A percentile compares a stretch with the other conserved stretches of the same genome.
These are phyloP conservation scores for Alopecurus myosuroides DNA, from an alignment of 176 grass and related monocot species.

Conservation along the genomic window DNA sequence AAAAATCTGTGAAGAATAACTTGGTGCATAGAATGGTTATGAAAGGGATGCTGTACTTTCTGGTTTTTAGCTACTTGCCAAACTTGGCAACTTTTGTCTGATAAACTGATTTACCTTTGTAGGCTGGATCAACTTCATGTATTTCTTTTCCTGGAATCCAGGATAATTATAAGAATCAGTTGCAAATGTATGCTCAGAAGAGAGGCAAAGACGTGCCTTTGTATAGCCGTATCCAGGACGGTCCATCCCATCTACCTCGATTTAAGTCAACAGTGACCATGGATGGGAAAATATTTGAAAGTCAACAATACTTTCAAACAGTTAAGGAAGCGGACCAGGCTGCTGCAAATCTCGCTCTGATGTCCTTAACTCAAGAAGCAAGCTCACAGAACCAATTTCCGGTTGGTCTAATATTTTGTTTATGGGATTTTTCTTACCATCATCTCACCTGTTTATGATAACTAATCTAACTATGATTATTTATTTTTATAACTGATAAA, in stretches of 20 bases:
- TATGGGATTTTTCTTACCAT: slow-evolving; percentile 3
- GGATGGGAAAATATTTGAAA: slow-evolving; percentile 67
- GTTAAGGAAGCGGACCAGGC: slow-evolving; percentile 57
- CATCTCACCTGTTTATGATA: neutral
- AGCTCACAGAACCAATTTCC: slow-evolving; percentile 20
- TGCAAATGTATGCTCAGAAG: slow-evolving; percentile 73
- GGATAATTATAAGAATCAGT: slow-evolving; percentile 49
- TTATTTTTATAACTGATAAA: neutral
- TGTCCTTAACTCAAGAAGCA: slow-evolving; percentile 54
- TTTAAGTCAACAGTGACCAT: slow-evolving; percentile 73
- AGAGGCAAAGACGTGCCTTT: slow-evolving; percentile 39
- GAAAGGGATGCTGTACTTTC: slow-evolving; percentile 1
- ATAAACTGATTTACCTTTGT: slow-evolving; percentile 21
- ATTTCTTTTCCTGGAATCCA: slow-evolving; percentile 32
- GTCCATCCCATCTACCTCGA: slow-evolving; percentile 24
- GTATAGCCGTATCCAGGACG: slow-evolving; percentile 31
- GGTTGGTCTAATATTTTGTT: slow-evolving; percentile 31
- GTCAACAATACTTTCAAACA: slow-evolving; percentile 39
- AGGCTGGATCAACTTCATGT: slow-evolving; percentile 36
- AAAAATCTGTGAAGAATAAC: neutral
- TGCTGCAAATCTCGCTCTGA: slow-evolving; percentile 71
- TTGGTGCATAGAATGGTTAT: neutral
- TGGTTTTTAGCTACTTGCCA: neutral
- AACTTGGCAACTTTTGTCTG: slow-evolving; percentile 19
- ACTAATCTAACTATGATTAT: neutral